Base-by-base conservation (phyloP, 2,329 filamentous ascomycete species). In the Colletotrichum salicis region DNA sequence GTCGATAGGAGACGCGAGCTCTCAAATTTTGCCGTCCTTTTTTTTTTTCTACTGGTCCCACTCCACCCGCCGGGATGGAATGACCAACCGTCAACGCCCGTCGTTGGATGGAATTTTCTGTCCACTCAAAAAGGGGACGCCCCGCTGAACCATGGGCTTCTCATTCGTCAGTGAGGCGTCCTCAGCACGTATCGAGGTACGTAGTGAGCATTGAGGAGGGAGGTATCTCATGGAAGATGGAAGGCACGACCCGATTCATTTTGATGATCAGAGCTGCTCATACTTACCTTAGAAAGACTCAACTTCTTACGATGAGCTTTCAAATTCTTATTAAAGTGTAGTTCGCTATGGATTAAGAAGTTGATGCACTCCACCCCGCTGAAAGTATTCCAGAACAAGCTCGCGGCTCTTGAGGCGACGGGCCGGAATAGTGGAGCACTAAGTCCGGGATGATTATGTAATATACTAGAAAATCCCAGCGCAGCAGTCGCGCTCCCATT, bases 1-100 rank as follows among this genome's bases (percentile, higher is more conserved):
- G 60, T 62, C 60, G 60, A 65, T 65, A 65, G 62, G 62, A 58
- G 62, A 27, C 31, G 51, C 51, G 4, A 64, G 62, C 52, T 65
- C 58, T 57, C 61, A 67, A 58, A 67, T 62, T 65, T 65, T 65
- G 62, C 52, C 33, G 4, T 45, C 33, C n/a, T 52, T 62, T 51
- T 52, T 62, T 27, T 29, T 29, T 29, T 27, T 27, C 4, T n/a
- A n/a, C n/a, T n/a, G n/a, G n/a, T 15, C 5, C 13, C 19, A n/a
- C 52, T 22, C 62, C 62, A 45, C 24, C 27, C 35, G 22, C 60
- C 31, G 60, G 45, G 45, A 52, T 54, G 60, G 60, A 62, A 52
- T 27, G 60, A 19, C 45, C 60, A 54, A 62, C 60, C 27, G 27
- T 29, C 27, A 29, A 29, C 27, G 58, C 24, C 58, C 15, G 33